Evolutionary conservation across 805 yeast genomes (phyloP), one percentile per base, ranked within the genome.

Genomic region (Pichia membranifaciens): DNA sequence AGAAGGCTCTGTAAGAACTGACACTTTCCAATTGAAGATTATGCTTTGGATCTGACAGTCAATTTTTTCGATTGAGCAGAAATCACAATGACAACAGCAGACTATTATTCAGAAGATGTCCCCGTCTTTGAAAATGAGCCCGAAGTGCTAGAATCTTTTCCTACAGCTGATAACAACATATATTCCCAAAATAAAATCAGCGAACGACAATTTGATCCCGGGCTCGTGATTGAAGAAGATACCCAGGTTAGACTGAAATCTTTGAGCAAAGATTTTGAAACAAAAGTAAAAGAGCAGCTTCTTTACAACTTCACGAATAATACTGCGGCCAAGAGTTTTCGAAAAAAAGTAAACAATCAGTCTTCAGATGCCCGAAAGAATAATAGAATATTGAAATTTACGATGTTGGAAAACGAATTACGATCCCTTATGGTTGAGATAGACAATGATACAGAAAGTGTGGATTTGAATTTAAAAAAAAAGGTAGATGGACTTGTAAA

Each of bases 81-180:
- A 25, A 25, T 8, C 10, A 8, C 29, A 25, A 18, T 20, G 1
- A 9, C 5, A 15, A 22, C 20, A 4, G 31, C 25, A 4, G 66
- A 61, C 34, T 61, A 54, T 31, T 61, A 59, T 35, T 53, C 64
- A 1, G 62, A 59, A 39, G 64, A 60, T 17, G 45, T 61, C 3
- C 49, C 57, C 34, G 47, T 47, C 5, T 38, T 28, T 9, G 45
- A 32, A 3, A 50, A 47, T 13, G 64, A 59, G 18, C 38, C 44
- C 5, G 64, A 60, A 37, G 47, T 60, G 3, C 39, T 58, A 7
- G 66, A 60, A 31, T 34, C 55, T 4, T 10, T 49, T 18, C 51
- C 52, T 9, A 10, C 29, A 10, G 18, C 9, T 13, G 10, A 25
- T 10, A 10, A 25, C n/a, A n/a, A n/a, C n/a, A n/a, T n/a, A n/a